These are phyloP conservation scores for Acrasis kona DNA, from an alignment of 78 protist genomes.

Conservation along the genomic window DNA sequence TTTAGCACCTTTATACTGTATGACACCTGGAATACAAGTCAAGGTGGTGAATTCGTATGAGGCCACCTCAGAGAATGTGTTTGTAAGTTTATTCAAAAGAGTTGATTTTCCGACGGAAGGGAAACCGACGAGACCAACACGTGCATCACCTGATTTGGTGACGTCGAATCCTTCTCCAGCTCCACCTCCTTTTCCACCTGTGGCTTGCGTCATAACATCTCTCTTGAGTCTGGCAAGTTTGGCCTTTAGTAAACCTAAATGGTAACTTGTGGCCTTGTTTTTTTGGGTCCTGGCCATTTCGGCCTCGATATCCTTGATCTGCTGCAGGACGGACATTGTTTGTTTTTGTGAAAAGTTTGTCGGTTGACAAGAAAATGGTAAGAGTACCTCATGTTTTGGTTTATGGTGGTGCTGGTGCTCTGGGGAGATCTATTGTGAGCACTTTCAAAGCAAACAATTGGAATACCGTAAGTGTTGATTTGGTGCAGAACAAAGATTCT, in stretches of 20 bases:
- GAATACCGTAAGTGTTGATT: conserved; percentile 20
- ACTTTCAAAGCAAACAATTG: neutral
- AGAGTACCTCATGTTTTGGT: no score
- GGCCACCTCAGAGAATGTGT: conserved; percentile 75
- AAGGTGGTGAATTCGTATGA: conserved; percentile 99
- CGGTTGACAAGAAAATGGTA: no score
- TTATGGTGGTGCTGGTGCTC: conserved; percentile 59
- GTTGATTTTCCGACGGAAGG: conserved; percentile 99
- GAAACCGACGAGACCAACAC: conserved; percentile 90
- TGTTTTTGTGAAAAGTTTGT: no score
- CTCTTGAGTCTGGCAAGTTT: conserved; percentile 73
- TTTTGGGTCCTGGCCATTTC: conserved; percentile 95
- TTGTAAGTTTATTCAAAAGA: conserved; percentile 79
- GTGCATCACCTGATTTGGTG: conserved; percentile 59
- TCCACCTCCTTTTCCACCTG: neutral
- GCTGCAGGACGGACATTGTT: conserved; percentile 48
- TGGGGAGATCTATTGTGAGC: conserved; percentile 25
- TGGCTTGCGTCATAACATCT: conserved; percentile 27
- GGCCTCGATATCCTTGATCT: conserved; percentile 62
- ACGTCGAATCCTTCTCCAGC: conserved; percentile 68
- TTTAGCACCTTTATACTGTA: conserved; percentile 87
- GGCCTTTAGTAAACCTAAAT: conserved; percentile 83
- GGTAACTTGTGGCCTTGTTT: conserved; percentile 91
- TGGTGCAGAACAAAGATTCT: conserved; percentile 20
- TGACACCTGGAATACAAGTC: conserved; percentile 94